These are phyloP conservation scores for Alternaria consortialis DNA, from an alignment of 2,329 filamentous ascomycete genomes.

Conservation along the genomic window DNA sequence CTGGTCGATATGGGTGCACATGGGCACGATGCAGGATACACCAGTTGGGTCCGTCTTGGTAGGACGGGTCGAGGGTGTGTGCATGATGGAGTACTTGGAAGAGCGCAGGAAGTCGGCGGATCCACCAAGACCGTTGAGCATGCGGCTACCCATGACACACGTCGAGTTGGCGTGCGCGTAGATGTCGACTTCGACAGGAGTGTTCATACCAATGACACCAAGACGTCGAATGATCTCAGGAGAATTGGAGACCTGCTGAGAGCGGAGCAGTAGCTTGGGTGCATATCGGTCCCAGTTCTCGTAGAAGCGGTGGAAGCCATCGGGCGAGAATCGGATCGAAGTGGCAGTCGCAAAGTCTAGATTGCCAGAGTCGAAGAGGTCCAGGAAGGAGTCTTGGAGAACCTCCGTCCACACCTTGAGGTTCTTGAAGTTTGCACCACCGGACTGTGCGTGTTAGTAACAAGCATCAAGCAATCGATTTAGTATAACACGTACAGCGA, in stretches of 20 bases:
- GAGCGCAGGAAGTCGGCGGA: conserved; percentile 82
- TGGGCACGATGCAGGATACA: conserved; percentile 88
- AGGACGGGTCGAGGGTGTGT: conserved; percentile 83
- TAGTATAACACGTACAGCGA: conserved; percentile 58
- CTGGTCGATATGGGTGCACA: conserved; percentile 92
- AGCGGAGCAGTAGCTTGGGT: conserved; percentile 82
- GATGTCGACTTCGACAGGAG: conserved; percentile 91
- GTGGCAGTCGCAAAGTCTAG: conserved; percentile 91
- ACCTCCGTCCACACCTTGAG: conserved; percentile 95
- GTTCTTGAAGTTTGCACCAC: conserved; percentile 80
- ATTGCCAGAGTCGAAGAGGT: conserved; percentile 87
- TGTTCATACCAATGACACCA: conserved; percentile 94
- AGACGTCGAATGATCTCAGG: conserved; percentile 89
- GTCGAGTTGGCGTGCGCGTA: conserved; percentile 94
- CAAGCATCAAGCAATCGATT: neutral
- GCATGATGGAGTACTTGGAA: conserved; percentile 90
- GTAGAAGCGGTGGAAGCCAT: conserved; percentile 92
- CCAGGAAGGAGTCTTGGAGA: conserved; percentile 90
- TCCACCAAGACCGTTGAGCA: conserved; percentile 86
- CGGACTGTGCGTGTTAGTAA: conserved; percentile 53
- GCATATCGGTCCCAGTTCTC: conserved; percentile 82
- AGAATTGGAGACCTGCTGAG: conserved; percentile 88
- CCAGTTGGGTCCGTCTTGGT: conserved; percentile 84
- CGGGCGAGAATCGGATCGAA: conserved; percentile 88
- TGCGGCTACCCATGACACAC: conserved; percentile 86